These are phyloP conservation scores for Sporisorium graminicola DNA, from an alignment of 1,284 basidiomycete species.

Conservation along the genomic window DNA sequence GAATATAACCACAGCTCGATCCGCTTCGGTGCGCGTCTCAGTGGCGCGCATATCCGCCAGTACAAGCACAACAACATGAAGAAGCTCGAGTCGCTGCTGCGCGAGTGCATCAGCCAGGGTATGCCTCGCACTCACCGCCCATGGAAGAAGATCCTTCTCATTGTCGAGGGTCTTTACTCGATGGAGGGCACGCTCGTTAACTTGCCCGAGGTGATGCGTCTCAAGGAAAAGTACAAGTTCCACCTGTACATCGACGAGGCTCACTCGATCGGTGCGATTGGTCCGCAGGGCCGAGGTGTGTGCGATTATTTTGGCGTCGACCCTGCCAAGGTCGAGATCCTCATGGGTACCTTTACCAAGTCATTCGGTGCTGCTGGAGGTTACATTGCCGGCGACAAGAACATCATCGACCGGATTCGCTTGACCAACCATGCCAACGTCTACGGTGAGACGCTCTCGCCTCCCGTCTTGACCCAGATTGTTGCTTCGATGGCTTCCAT, in stretches of 20 bases:
- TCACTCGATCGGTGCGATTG: constrained; percentile 95
- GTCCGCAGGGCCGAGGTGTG: constrained; percentile 92
- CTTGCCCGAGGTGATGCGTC: constrained; percentile 83
- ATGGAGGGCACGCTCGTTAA: constrained; percentile 97
- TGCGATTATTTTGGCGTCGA: constrained; percentile 93
- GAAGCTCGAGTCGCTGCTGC: constrained; percentile 82
- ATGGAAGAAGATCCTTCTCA: constrained; percentile 97
- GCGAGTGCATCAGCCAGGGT: constrained; percentile 94
- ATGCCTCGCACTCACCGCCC: constrained; percentile 97
- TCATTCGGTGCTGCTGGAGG: constrained; percentile 98
- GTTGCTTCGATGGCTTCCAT: constrained; percentile 93
- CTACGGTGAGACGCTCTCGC: constrained; percentile 92
- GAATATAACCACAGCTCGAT: constrained; percentile 97
- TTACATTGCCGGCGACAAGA: constrained; percentile 88
- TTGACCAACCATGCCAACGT: constrained; percentile 84
- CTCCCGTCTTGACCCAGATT: constrained; percentile 90
- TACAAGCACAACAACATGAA: constrained; percentile 98
- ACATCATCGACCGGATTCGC: constrained; percentile 84
- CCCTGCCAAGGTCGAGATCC: constrained; percentile 85
- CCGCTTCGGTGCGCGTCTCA: constrained; percentile 89
- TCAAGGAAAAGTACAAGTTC: constrained; percentile 99
- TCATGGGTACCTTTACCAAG: constrained; percentile 99
- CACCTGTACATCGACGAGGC: constrained; percentile 97
- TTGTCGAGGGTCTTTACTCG: constrained; percentile 95
- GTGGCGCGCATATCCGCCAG: constrained; percentile 88